These are phyloP conservation scores for Pyrenophora teres DNA, from an alignment of 2,329 filamentous ascomycete species.

Conservation along the genomic window DNA sequence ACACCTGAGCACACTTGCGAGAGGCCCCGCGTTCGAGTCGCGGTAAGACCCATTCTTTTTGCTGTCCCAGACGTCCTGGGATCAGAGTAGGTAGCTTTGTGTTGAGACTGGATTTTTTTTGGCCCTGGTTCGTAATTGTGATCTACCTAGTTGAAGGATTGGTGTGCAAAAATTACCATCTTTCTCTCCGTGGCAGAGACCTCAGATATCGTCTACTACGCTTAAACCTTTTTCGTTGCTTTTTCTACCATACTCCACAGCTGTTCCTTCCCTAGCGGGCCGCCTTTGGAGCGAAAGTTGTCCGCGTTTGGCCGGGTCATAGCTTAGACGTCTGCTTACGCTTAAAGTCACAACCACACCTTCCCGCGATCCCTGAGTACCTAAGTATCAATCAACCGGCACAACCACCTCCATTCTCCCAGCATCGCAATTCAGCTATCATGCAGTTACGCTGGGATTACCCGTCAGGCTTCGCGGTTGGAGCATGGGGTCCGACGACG, in stretches of 20 bases:
- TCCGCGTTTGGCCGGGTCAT: conserved; percentile 4
- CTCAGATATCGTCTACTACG: no score
- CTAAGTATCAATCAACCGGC: background rate
- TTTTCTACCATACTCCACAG: no score
- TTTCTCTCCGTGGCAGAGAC: no score
- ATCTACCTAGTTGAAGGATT: no score
- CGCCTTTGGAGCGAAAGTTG: background rate
- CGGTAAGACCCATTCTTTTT: conserved; percentile 28
- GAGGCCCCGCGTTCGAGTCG: conserved; percentile 38
- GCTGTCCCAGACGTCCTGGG: background rate
- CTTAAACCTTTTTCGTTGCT: no score
- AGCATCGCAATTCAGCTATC: background rate
- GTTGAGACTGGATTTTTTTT: no score
- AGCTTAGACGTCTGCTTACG: background rate
- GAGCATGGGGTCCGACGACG: conserved; percentile 34
- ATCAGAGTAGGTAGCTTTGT: background rate
- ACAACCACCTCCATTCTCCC: background rate
- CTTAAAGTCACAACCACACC: background rate
- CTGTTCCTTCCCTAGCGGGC: background rate
- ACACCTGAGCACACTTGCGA: conserved; percentile 29
- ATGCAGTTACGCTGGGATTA: conserved; percentile 39
- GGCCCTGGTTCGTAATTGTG: no score
- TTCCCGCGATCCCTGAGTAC: background rate
- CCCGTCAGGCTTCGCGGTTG: conserved; percentile 20
- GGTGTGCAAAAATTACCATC: no score